These are phyloP conservation scores for Skeletonema menzelii DNA, from an alignment of 108 stramenopile genomes.

Conservation along the genomic window DNA sequence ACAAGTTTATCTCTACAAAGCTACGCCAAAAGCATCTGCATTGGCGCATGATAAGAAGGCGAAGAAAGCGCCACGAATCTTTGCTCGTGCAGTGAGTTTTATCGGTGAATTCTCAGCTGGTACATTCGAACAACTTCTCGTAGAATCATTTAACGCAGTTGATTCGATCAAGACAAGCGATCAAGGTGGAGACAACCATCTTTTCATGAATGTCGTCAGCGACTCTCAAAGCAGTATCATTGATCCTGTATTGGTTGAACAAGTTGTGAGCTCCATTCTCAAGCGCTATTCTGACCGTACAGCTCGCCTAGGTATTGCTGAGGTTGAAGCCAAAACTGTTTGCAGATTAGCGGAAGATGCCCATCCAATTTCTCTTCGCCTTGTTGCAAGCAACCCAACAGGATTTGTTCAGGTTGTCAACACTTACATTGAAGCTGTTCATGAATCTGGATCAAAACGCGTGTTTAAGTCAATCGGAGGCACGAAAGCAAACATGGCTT, in stretches of 20 bases:
- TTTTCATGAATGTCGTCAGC: constrained; percentile 94
- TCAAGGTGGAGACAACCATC: constrained; percentile 85
- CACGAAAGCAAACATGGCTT: constrained; percentile 79
- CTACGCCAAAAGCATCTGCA: constrained; percentile 78
- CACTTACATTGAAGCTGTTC: constrained; percentile 94
- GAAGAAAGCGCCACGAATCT: constrained; percentile 74
- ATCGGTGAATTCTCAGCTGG: constrained; percentile 72
- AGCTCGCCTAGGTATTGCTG: constrained; percentile 85
- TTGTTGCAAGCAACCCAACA: constrained; percentile 96
- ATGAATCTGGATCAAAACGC: constrained; percentile 60
- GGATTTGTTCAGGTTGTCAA: constrained; percentile 95
- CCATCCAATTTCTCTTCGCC: constrained; percentile 86
- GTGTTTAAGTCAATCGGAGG: constrained; percentile 90
- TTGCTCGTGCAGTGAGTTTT: constrained; percentile 86
- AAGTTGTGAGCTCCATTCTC: constrained; percentile 84
- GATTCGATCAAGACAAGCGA: constrained; percentile 65
- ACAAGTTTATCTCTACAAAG: constrained; percentile 94
- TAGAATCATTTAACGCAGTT: constrained; percentile 93
- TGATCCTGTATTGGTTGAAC: constrained; percentile 85
- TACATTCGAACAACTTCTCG: constrained; percentile 90
- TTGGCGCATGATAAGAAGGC: constrained; percentile 82
- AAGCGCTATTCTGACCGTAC: constrained; percentile 85
- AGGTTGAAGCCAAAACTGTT: constrained; percentile 94
- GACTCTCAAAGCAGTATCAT: constrained; percentile 82
- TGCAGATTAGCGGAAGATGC: constrained; percentile 74